Conservation (phyloP, 2,329 filamentous ascomycete genomes). For the Epichloe festucae region DNA sequence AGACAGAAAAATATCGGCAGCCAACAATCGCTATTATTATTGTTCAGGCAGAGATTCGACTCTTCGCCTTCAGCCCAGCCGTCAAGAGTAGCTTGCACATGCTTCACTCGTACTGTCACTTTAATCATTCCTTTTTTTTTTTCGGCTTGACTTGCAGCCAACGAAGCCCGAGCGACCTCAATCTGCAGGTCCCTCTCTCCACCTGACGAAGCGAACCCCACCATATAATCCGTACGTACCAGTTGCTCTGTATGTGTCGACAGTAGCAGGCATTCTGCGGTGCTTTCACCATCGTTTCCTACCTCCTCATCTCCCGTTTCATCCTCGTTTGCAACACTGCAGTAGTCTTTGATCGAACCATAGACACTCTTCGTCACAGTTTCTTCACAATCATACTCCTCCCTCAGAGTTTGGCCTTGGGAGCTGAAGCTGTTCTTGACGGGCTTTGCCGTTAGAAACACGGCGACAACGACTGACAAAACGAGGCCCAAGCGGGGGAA, state of each 20-base stretch:
- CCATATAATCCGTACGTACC: not conserved
- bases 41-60: no score
- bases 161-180: not conserved
- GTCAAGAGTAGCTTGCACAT: no score
- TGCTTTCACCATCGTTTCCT: not conserved
- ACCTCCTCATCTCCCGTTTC: not conserved
- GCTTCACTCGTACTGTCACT: no score
- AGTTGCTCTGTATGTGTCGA: not conserved
- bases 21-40: no score
- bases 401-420: not conserved
- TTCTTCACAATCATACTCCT: not conserved
- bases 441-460: not conserved
- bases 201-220: not conserved
- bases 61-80: no score
- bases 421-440: not conserved
- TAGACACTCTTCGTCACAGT: not conserved
- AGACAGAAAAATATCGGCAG: no score
- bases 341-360: not conserved
- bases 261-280: not conserved
- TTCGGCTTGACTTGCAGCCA: no score
- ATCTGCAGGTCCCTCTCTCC: not conserved
- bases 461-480: not conserved
- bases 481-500: constrained; percentile 6
- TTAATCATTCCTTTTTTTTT: no score
- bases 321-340: not conserved